Conservation (phyloP, 1,139 yeast genomes). For the Protomyces macrosporus region DNA sequence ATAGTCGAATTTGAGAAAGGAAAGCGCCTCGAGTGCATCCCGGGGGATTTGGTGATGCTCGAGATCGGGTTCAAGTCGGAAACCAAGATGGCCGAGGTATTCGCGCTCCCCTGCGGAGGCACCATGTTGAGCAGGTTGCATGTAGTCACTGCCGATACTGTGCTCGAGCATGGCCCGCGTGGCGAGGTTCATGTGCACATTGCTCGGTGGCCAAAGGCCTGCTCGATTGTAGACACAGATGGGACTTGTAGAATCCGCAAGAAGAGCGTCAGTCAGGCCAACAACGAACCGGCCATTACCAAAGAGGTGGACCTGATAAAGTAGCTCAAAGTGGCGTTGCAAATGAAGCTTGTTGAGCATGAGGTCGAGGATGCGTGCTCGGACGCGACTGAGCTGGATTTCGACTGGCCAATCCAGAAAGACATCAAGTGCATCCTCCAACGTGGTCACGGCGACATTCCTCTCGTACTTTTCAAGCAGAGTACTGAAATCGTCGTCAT, state of each 20-base stretch:
- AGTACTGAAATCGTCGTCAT: not conserved
- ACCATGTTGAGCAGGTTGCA: not conserved
- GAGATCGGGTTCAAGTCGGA: slow-evolving; percentile 5
- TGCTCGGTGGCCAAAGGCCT: slow-evolving; percentile 13
- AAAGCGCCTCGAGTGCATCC: slow-evolving; percentile 10
- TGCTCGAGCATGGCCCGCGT: slow-evolving; percentile 8
- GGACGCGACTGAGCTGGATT: not conserved
- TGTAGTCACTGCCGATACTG: not conserved
- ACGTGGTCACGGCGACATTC: not conserved
- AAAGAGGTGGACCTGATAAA: slow-evolving; percentile 9
- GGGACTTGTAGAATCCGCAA: not conserved
- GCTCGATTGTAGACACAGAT: not conserved
- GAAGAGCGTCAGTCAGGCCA: slow-evolving; percentile 1
- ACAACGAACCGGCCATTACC: slow-evolving; percentile 1
- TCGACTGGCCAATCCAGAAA: slow-evolving; percentile 11
- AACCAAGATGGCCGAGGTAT: slow-evolving; percentile 3
- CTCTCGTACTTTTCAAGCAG: not conserved
- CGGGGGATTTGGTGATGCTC: not conserved
- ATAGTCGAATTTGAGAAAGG: slow-evolving; percentile 8
- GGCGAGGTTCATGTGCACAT: slow-evolving; percentile 11
- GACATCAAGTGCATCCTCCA: not conserved
- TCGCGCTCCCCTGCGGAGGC: not conserved
- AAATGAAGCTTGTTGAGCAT: slow-evolving; percentile 9
- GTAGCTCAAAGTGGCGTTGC: slow-evolving; percentile 9
- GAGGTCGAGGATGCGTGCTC: slow-evolving; percentile 1